phyloP scores from a whole-genome alignment of 225 moss, liverwort and hornwort species.

The Climacium dendroides region DNA sequence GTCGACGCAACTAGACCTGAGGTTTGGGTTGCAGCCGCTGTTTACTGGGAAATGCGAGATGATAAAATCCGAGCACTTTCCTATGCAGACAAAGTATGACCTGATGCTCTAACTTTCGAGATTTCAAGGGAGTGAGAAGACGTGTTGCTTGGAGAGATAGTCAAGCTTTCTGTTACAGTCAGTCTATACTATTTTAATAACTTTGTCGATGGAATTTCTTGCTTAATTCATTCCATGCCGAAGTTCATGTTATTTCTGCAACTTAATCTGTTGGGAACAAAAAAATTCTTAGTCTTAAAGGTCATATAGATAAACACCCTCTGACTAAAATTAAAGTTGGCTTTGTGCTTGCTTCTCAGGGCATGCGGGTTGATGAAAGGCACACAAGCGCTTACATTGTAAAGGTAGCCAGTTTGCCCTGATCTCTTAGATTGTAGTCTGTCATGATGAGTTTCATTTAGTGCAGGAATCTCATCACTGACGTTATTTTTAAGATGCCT shows the following conservation, averaged over 20 bases:
- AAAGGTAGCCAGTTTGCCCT: slow-evolving; percentile 32
- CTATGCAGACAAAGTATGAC: slow-evolving; percentile 72
- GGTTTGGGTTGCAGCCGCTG: slow-evolving; percentile 90
- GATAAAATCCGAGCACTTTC: slow-evolving; percentile 78
- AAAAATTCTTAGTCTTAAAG: background rate
- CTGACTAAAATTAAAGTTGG: background rate
- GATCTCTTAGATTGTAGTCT: background rate
- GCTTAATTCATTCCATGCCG: background rate
- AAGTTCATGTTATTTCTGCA: background rate
- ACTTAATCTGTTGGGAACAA: background rate
- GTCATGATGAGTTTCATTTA: background rate
- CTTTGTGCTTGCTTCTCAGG: slow-evolving; percentile 17
- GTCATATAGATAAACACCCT: background rate
- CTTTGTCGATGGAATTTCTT: background rate
- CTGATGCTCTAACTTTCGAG: background rate
- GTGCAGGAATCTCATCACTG: background rate
- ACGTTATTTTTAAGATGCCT: background rate
- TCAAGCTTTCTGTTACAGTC: background rate
- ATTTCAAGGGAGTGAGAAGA: background rate
- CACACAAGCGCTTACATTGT: slow-evolving; percentile 81
- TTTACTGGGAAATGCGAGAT: slow-evolving; percentile 93
- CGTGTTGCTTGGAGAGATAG: background rate
- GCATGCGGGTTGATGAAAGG: slow-evolving; percentile 79
- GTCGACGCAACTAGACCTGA: slow-evolving; percentile 78
- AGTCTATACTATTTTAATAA: background rate